Evolutionary conservation across 768 basidiomycete genomes (phyloP).

Genomic region (Lactarius sp.): DNA sequence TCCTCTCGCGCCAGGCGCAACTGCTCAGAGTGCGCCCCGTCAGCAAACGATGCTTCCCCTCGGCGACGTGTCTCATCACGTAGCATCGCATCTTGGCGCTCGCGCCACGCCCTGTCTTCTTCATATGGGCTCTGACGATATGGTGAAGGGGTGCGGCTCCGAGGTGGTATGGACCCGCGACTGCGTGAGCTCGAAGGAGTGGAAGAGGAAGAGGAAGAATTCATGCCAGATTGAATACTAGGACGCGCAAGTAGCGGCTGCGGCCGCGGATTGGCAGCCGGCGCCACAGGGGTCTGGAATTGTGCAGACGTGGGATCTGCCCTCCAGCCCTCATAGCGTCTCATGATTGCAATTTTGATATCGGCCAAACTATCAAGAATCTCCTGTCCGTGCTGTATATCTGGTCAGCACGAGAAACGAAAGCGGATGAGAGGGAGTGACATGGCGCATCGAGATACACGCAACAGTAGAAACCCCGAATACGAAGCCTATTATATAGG

Average conservation of each 20-base stretch:
- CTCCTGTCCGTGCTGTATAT: constrained; percentile 63
- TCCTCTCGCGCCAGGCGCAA: constrained; percentile 19
- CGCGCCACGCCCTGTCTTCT: constrained; percentile 38
- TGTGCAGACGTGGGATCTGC: constrained; percentile 26
- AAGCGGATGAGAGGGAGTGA: neutral
- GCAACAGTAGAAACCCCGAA: neutral
- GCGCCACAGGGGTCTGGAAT: neutral
- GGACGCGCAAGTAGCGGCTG: neutral
- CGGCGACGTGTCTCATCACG: constrained; percentile 21
- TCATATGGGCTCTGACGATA: constrained; percentile 30
- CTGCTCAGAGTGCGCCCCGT: neutral
- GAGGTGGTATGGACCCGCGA: constrained; percentile 13
- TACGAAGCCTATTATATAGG: neutral
- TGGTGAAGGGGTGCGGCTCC: constrained; percentile 22
- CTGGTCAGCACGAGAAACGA: constrained; percentile 19
- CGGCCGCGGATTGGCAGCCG: neutral
- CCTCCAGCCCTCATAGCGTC: constrained; percentile 59
- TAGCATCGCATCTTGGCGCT: constrained; percentile 32
- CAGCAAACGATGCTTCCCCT: constrained; percentile 1
- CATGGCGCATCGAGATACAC: neutral
- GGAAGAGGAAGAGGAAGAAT: constrained; percentile 19
- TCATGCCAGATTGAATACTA: constrained; percentile 4
- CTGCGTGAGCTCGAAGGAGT: constrained; percentile 26
- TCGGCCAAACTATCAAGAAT: constrained; percentile 62
- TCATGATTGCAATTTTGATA: constrained; percentile 59